Evolutionary conservation across 1,284 basidiomycete genomes (phyloP).

Genomic region (Sporisorium sorghi): DNA sequence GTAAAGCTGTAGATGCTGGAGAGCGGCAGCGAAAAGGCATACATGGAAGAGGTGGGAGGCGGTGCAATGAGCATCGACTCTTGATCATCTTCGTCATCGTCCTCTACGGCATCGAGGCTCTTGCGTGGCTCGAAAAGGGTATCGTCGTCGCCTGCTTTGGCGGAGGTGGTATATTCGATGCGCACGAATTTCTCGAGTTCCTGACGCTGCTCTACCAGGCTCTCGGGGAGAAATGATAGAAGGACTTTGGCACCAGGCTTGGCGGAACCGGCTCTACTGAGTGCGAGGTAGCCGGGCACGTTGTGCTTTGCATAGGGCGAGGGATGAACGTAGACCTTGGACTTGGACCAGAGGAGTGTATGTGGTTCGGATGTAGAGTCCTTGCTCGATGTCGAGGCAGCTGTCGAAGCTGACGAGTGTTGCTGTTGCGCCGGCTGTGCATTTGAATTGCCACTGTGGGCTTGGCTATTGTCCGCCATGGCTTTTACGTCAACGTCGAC

Average conservation of each 20-base stretch:
- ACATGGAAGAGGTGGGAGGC: constrained; percentile 72
- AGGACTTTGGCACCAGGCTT: constrained; percentile 37
- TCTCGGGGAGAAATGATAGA: constrained; percentile 74
- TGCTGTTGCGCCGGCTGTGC: background rate
- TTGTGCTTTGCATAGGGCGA: constrained; percentile 91
- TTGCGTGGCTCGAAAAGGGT: constrained; percentile 68
- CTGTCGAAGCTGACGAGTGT: background rate
- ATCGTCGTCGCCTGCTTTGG: constrained; percentile 30
- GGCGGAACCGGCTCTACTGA: constrained; percentile 31
- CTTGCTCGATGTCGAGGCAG: constrained; percentile 5
- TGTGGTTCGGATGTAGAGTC: constrained; percentile 13
- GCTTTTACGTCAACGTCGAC: background rate
- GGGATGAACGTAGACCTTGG: constrained; percentile 75
- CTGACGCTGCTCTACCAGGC: constrained; percentile 74
- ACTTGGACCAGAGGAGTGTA: constrained; percentile 52
- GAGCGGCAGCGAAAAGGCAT: constrained; percentile 92
- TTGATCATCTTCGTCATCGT: constrained; percentile 19
- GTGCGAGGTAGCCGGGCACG: constrained; percentile 81
- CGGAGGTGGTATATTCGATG: constrained; percentile 78
- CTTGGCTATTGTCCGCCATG: constrained; percentile 11
- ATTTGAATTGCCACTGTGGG: background rate
- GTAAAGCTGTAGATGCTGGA: constrained; percentile 89
- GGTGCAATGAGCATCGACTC: constrained; percentile 49
- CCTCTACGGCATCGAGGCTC: constrained; percentile 71
- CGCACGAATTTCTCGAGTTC: constrained; percentile 83